Percentiles rank a stretch among this genome's conserved stretches.
phyloP scores from a whole-genome alignment of 768 basidiomycete genomes.

The Mycena venus region DNA sequence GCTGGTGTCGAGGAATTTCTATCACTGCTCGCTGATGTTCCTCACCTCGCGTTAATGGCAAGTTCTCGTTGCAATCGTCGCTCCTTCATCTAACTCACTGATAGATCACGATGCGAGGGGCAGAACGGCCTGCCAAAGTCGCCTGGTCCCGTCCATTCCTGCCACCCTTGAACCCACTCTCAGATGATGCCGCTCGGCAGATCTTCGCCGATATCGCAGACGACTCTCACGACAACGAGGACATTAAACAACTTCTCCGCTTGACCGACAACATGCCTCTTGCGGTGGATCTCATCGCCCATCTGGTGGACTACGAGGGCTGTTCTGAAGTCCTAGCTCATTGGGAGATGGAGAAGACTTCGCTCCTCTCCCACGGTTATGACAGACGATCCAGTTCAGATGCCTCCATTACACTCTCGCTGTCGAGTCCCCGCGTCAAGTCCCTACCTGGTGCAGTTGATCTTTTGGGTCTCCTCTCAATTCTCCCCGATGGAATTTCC shows the following conservation, averaged over 20 bases:
- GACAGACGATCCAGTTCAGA: slow-evolving; percentile 8
- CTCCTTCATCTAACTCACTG: not conserved
- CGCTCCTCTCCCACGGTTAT: not conserved
- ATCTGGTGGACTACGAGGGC: not conserved
- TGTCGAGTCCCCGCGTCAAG: slow-evolving; percentile 8
- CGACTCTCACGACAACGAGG: not conserved
- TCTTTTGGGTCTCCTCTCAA: not conserved
- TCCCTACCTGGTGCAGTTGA: too few species aligned
- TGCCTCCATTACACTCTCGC: not conserved
- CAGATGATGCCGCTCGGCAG: slow-evolving; percentile 6
- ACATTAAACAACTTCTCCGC: not conserved
- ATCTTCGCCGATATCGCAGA: not conserved
- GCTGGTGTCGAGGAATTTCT: slow-evolving; percentile 4
- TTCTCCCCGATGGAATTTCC: slow-evolving; percentile 13
- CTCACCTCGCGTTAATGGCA: slow-evolving; percentile 6
- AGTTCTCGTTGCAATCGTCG: not conserved
- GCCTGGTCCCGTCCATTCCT: too few species aligned
- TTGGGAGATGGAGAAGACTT: slow-evolving; percentile 7
- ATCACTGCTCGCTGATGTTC: not conserved
- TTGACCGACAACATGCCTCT: too few species aligned
- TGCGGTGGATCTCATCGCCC: too few species aligned
- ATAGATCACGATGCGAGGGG: slow-evolving; percentile 18
- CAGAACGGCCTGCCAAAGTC: not conserved
- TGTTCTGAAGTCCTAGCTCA: not conserved
- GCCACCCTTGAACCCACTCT: too few species aligned